Conservation (phyloP, 2,329 filamentous ascomycete genomes). For the Paecilomyces sp. region DNA sequence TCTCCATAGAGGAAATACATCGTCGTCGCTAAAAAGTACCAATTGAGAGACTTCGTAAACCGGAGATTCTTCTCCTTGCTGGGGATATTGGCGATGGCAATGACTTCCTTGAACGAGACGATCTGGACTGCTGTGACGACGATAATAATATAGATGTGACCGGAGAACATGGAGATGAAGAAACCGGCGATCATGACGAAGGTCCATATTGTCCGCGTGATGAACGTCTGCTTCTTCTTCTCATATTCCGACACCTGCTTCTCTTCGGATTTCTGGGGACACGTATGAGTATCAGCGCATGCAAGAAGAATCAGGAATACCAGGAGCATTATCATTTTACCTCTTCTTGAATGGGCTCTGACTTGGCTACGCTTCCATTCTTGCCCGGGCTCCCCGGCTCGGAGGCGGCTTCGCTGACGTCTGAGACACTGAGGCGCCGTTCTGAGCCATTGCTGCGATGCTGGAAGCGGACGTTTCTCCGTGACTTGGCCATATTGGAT, state of each 20-base stretch:
- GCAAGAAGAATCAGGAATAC: not conserved
- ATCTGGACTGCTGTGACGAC: slow-evolving; percentile 92
- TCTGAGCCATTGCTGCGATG: slow-evolving; percentile 41
- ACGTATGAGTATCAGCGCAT: slow-evolving; percentile 2
- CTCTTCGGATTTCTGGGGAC: slow-evolving; percentile 26
- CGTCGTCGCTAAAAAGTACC: slow-evolving; percentile 97
- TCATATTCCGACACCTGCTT: slow-evolving; percentile 67
- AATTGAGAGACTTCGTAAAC: slow-evolving; percentile 94
- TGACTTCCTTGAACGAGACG: slow-evolving; percentile 98
- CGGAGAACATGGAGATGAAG: slow-evolving; percentile 86
- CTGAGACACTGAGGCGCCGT: slow-evolving; percentile 48
- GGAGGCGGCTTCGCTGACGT: slow-evolving; percentile 46
- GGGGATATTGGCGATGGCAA: slow-evolving; percentile 92
- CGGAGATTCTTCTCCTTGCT: slow-evolving; percentile 83
- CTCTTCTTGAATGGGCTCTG: slow-evolving; percentile 28
- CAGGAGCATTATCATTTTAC: slow-evolving; percentile 11
- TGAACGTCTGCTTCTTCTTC: slow-evolving; percentile 98
- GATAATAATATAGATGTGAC: slow-evolving; percentile 93
- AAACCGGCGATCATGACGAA: slow-evolving; percentile 95
- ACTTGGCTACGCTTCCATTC: slow-evolving; percentile 30
- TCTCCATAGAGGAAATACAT: slow-evolving; percentile 99
- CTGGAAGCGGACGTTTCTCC: slow-evolving; percentile 56
- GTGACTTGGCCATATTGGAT: slow-evolving; percentile 44
- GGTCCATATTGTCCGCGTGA: slow-evolving; percentile 94
- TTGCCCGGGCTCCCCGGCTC: slow-evolving; percentile 45